phyloP scores from a whole-genome alignment of 2,329 filamentous ascomycete species.

The Metarhizium humberi region DNA sequence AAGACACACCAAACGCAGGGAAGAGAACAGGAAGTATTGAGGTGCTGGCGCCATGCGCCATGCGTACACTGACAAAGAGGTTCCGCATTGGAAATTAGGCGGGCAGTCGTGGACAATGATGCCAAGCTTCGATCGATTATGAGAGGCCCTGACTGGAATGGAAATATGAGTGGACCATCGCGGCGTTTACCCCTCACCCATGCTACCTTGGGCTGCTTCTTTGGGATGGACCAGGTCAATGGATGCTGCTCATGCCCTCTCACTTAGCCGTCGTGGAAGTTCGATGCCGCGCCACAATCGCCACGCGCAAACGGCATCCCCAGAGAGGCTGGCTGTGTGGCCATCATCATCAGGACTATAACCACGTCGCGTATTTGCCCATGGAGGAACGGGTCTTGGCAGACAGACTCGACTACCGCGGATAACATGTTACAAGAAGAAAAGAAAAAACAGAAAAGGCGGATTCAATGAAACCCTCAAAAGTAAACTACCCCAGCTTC shows the following conservation, averaged over 20 bases:
- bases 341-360: no score
- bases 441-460: no score
- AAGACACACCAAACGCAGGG: slow-evolving; percentile 2
- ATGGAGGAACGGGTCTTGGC: no score
- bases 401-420: no score
- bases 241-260: not conserved
- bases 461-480: no score
- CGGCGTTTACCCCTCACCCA: no score
- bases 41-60: no score
- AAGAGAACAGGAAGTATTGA: not conserved
- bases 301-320: not conserved
- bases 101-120: slow-evolving; percentile 8
- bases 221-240: not conserved
- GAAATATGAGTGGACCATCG: not conserved
- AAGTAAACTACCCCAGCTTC: no score
- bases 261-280: not conserved
- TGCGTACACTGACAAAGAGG: not conserved
- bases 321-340: no score
- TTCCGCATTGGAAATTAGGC: slow-evolving; percentile 5
- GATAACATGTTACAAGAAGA: no score
- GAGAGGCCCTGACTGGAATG: no score
- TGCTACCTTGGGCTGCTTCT: not conserved
- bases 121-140: slow-evolving; percentile 3
- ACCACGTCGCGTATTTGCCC: no score
- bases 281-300: not conserved